phyloP scores from a whole-genome alignment of 2,329 filamentous ascomycete species.

The Alternaria ventricosa region DNA sequence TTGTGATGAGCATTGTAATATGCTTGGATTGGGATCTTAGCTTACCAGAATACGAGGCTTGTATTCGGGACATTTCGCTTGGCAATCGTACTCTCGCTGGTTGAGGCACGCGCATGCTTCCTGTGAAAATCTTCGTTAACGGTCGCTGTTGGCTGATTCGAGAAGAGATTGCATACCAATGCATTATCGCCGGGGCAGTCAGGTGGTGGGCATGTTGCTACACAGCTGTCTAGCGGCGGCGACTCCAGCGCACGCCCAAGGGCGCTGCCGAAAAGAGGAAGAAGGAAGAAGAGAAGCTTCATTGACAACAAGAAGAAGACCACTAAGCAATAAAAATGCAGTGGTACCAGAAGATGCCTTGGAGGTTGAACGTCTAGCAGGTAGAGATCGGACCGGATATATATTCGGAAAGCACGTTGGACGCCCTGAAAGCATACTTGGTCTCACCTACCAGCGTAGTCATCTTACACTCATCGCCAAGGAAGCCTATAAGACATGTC shows the following conservation, averaged over 20 bases:
- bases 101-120: constrained; percentile 39
- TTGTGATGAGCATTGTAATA: background rate
- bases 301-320: background rate
- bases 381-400: background rate
- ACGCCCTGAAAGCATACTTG: background rate
- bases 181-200: background rate
- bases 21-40: background rate
- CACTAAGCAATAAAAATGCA: background rate
- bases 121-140: constrained; percentile 4
- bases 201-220: background rate
- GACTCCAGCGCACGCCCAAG: background rate
- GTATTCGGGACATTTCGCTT: constrained; percentile 32
- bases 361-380: background rate
- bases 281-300: constrained; percentile 2
- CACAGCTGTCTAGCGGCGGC: background rate
- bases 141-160: fast-evolving
- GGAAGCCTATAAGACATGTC: background rate
- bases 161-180: background rate
- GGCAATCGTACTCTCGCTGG: constrained; percentile 30
- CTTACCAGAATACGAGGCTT: constrained; percentile 4
- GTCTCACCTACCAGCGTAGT: background rate
- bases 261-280: constrained; percentile 1
- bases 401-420: background rate
- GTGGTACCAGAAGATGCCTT: background rate
- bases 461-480: constrained; percentile 6